Base-by-base conservation (phyloP, 2,329 filamentous ascomycete species). In the Helotiales sp. region DNA sequence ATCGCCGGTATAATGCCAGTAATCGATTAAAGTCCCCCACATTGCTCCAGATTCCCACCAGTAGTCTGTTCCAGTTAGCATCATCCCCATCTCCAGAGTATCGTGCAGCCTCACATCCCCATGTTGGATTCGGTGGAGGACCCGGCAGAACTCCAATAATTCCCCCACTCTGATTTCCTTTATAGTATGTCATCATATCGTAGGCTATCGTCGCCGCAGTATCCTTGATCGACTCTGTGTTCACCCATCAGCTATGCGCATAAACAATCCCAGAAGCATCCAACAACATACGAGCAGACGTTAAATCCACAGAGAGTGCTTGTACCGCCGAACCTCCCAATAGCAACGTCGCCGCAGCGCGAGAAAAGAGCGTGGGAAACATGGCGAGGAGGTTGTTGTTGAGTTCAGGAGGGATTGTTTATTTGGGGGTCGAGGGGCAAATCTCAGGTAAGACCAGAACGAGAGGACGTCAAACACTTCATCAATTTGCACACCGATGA, bases 41-140 rank as follows among this genome's bases (percentile, higher is more conserved):
- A 84, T 83, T 34, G 81, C 81, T 48, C 82, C 82, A n/a, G 81
- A 79, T 70, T 83, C 80, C 82, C 82, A 85, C 80, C 80, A 83
- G 70, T 80, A 82, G 64, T 81, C 81, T 69, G 58, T 33, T 42
- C 17, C 25, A 17, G 44, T 58, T 34, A 58, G 55, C 25, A 25
- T 44, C 50, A 27, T 31, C 38, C 38, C 30, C 19, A 38, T 30
- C 25, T 52, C 19, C n/a, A 42, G 42, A 30, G 30, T 30, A 48
- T 34, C n/a, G 22, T 17, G 31, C 25, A 44, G n/a, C 70, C 69
- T 58, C 62, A 70, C 69, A 71, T 49, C 69, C 69, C 40, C 36
- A 60, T 31, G 65, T 25, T 13, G 68, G 68, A 55, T 71, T 59
- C 17, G 69, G 65, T 17, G 81, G 81, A 54, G 70, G 70, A 4